Evolutionary conservation across 306 rosid species (phyloP).

Genomic region (Glycyrrhiza uralensis): DNA sequence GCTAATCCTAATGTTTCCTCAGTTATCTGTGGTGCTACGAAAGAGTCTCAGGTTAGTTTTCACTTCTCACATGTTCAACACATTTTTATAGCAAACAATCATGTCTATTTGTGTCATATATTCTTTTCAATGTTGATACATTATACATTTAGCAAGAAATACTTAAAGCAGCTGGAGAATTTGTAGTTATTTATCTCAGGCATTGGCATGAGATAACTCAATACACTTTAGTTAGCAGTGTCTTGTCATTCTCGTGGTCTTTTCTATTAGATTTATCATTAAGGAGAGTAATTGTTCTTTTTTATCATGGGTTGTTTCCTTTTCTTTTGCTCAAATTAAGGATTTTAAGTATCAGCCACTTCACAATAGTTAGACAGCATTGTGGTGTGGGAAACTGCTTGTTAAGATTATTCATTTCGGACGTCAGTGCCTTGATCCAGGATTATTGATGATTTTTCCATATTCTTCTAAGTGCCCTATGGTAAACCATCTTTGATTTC

Average conservation of each 20-base stretch:
- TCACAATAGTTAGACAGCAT: background rate
- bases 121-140: background rate
- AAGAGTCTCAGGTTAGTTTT: constrained; percentile 91
- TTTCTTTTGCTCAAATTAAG: background rate
- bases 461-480: background rate
- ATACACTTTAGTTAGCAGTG: background rate
- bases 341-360: background rate
- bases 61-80: background rate
- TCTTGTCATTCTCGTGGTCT: background rate
- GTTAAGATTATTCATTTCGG: background rate
- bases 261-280: background rate
- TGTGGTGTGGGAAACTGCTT: background rate
- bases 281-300: background rate
- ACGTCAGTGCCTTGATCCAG: background rate
- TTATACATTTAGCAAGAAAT: background rate
- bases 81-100: background rate
- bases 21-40: constrained; percentile 94
- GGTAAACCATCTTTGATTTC: background rate
- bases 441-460: background rate
- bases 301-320: background rate
- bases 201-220: background rate
- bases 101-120: background rate
- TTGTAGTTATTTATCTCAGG: background rate
- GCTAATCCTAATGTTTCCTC: constrained; percentile 94
- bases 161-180: background rate